Conservation (phyloP, 2,329 filamentous ascomycete genomes). For the Aspergillus persii region DNA sequence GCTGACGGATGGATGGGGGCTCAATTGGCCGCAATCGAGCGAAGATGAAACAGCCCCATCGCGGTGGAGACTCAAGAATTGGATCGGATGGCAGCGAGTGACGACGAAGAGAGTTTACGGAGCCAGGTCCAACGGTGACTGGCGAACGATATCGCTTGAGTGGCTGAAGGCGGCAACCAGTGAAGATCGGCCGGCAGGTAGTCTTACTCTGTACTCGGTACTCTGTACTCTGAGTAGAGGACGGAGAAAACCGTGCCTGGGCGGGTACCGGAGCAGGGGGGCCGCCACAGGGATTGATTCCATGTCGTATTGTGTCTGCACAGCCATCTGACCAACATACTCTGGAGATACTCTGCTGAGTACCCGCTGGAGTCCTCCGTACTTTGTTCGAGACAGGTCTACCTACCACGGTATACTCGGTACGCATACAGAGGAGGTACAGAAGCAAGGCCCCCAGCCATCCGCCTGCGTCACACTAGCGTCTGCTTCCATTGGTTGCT, state of each 20-base stretch:
- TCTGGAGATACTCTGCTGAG: not conserved
- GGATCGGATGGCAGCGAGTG: not conserved
- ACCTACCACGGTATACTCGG: no score
- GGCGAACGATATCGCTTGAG: not conserved
- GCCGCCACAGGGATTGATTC: not conserved
- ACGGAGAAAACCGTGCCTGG: not conserved
- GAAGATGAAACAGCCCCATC: not conserved
- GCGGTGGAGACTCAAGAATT: not conserved
- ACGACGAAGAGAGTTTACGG: not conserved
- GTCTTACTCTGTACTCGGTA: no score
- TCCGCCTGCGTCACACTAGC: constrained; percentile 1
- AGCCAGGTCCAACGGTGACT: not conserved
- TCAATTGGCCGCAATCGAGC: not conserved
- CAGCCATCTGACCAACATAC: not conserved
- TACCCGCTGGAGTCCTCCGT: no score
- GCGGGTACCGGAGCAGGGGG: not conserved
- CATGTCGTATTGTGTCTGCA: not conserved
- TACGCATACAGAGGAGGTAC: not conserved
- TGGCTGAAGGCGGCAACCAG: constrained; percentile 1
- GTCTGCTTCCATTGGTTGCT: not conserved
- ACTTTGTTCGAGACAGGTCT: no score
- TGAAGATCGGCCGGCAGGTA: not conserved
- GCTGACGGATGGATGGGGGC: not conserved
- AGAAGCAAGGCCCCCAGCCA: not conserved
- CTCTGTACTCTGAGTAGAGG: not conserved